These are phyloP conservation scores for Cylindricascospora bacillispora DNA, from an alignment of 1,139 yeast species.

Conservation along the genomic window DNA sequence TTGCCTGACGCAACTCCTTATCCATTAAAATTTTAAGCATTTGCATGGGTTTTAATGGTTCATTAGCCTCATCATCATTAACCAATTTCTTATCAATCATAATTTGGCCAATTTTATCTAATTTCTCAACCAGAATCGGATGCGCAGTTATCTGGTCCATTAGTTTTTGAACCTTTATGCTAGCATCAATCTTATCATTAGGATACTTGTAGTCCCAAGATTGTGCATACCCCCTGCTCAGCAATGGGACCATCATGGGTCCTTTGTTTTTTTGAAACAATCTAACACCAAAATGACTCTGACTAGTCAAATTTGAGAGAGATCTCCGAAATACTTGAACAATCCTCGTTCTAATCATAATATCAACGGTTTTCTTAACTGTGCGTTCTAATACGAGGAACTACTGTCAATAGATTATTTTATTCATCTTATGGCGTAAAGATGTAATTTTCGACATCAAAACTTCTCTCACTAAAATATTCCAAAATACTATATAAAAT, in stretches of 20 bases:
- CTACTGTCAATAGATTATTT: too few species aligned
- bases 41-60: constrained; percentile 14
- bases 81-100: constrained; percentile 15
- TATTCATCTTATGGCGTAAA: too few species aligned
- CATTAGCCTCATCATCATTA: constrained; percentile 9
- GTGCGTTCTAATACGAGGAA: too few species aligned
- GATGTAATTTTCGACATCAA: too few species aligned
- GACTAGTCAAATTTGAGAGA: too few species aligned
- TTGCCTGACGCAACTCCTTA: constrained; percentile 16
- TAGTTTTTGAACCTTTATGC: constrained; percentile 14
- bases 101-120: constrained; percentile 12
- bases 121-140: constrained; percentile 13
- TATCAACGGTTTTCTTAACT: too few species aligned
- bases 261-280: too few species aligned
- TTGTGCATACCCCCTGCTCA: constrained; percentile 34
- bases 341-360: constrained; percentile 1
- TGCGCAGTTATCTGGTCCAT: constrained; percentile 17
- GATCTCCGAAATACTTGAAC: constrained; percentile 1
- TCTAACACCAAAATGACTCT: too few species aligned
- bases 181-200: constrained; percentile 14
- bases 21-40: constrained; percentile 19
- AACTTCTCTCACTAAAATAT: too few species aligned
- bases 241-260: constrained; percentile 98
- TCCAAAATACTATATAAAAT: too few species aligned
- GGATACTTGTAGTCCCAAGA: constrained; percentile 17